Evolutionary conservation across 257 asterid species (phyloP).

Genomic region (Nicotiana undulata): DNA sequence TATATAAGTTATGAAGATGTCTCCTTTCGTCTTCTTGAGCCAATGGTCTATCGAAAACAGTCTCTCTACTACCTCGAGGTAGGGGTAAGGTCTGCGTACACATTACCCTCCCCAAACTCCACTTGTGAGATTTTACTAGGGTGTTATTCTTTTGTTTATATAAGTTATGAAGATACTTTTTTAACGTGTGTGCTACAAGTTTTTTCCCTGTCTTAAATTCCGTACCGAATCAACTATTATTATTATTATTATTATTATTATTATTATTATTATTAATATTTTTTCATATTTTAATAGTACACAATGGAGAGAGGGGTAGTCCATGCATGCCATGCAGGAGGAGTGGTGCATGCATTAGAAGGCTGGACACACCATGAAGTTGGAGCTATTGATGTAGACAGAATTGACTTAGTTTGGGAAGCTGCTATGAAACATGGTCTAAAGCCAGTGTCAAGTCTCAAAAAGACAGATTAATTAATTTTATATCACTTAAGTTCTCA

Average conservation of each 20-base stretch:
- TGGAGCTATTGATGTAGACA: slow-evolving; percentile 56
- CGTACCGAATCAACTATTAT: not conserved
- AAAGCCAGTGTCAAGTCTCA: slow-evolving; percentile 32
- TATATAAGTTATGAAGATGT: no score
- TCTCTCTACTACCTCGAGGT: no score
- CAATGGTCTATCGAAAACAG: no score
- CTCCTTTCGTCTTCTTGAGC: no score
- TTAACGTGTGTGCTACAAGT: no score
- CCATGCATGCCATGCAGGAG: slow-evolving; percentile 83
- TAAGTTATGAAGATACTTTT: no score
- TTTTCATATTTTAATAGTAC: slow-evolving; percentile 31
- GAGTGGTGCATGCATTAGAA: slow-evolving; percentile 53
- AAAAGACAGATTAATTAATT: not conserved
- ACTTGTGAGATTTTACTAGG: not conserved
- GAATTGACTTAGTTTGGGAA: slow-evolving; percentile 59
- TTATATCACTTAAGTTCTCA: not conserved
- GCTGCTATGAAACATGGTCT: slow-evolving; percentile 65
- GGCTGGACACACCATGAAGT: slow-evolving; percentile 75
- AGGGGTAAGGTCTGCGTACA: no score
- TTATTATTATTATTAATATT: no score
- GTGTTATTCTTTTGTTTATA: no score
- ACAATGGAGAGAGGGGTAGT: slow-evolving; percentile 93
- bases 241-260: no score
- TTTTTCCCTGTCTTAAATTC: no score
- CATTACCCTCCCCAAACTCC: no score